These are phyloP conservation scores for Gracilaria vermiculophylla DNA, from an alignment of 23 red algal species.

Conservation along the genomic window DNA sequence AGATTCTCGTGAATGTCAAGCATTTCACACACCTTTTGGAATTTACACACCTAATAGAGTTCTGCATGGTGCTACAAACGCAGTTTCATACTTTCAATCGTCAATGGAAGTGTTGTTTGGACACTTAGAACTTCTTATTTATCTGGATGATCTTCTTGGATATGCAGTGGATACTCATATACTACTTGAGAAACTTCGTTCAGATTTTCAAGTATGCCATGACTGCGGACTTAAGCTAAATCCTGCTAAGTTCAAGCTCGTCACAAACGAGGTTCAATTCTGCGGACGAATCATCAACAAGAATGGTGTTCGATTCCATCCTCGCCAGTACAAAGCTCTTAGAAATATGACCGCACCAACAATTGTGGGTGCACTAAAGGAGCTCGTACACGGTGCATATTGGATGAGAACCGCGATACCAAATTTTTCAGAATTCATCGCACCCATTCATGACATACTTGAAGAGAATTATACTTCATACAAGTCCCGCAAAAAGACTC, in stretches of 20 bases:
- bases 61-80: neutral
- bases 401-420: constrained; percentile 36
- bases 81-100: constrained; percentile 1
- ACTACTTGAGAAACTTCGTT: constrained; percentile 8
- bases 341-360: neutral
- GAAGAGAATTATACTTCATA: no score
- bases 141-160: neutral
- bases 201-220: neutral
- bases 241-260: neutral
- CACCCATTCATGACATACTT: no score
- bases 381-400: constrained; percentile 24
- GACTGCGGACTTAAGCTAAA: constrained; percentile 38
- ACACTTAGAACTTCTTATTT: neutral
- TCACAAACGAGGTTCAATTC: constrained; percentile 2
- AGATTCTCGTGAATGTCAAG: constrained; percentile 34
- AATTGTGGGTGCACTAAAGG: neutral
- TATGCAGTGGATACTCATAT: neutral
- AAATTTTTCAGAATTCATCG: neutral
- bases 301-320: constrained; percentile 11
- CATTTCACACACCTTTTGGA: constrained; percentile 36
- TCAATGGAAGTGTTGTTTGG: constrained; percentile 2
- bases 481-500: no score
- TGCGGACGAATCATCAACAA: constrained; percentile 38
- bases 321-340: constrained; percentile 14
- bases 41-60: constrained; percentile 19